Evolutionary conservation across 2,329 filamentous ascomycete genomes (phyloP).

Genomic region (Graphiopsis chlorocephala): DNA sequence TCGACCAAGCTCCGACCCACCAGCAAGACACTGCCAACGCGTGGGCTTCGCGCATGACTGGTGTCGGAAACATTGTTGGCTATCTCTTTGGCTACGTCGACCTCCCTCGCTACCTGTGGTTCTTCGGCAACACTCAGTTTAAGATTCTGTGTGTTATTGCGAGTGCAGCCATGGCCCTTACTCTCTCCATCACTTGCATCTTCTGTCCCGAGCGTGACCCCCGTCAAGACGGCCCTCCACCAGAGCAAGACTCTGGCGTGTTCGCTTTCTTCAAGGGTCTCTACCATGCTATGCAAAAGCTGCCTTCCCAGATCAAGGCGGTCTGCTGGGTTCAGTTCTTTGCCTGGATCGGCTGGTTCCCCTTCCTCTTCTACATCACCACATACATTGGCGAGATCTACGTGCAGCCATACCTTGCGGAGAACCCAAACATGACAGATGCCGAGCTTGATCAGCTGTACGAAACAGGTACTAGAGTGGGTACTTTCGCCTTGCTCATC

Average conservation of each 20-base stretch:
- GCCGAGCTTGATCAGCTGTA: slow-evolving; percentile 75
- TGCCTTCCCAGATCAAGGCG: slow-evolving; percentile 77
- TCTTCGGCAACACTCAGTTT: slow-evolving; percentile 85
- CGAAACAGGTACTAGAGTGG: slow-evolving; percentile 80
- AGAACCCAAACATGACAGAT: slow-evolving; percentile 73
- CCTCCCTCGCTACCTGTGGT: slow-evolving; percentile 70
- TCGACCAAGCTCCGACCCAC: slow-evolving; percentile 86
- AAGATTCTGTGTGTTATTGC: slow-evolving; percentile 88
- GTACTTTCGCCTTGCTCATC: slow-evolving; percentile 83
- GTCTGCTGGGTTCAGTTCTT: slow-evolving; percentile 67
- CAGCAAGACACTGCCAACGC: slow-evolving; percentile 93
- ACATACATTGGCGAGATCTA: slow-evolving; percentile 94
- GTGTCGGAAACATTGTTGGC: slow-evolving; percentile 85
- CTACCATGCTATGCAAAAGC: slow-evolving; percentile 68
- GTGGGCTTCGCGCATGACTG: slow-evolving; percentile 84
- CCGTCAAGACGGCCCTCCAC: slow-evolving; percentile 63
- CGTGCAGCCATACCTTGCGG: slow-evolving; percentile 73
- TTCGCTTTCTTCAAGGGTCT: slow-evolving; percentile 77
- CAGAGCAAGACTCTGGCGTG: slow-evolving; percentile 62
- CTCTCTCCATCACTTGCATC: slow-evolving; percentile 67
- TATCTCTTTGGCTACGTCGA: slow-evolving; percentile 85
- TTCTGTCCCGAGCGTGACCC: slow-evolving; percentile 79
- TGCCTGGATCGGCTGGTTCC: slow-evolving; percentile 94
- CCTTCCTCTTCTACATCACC: slow-evolving; percentile 86
- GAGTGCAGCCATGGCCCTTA: slow-evolving; percentile 66